Conservation (phyloP, 2,329 filamentous ascomycete species). For the Colletotrichum simmondsii region DNA sequence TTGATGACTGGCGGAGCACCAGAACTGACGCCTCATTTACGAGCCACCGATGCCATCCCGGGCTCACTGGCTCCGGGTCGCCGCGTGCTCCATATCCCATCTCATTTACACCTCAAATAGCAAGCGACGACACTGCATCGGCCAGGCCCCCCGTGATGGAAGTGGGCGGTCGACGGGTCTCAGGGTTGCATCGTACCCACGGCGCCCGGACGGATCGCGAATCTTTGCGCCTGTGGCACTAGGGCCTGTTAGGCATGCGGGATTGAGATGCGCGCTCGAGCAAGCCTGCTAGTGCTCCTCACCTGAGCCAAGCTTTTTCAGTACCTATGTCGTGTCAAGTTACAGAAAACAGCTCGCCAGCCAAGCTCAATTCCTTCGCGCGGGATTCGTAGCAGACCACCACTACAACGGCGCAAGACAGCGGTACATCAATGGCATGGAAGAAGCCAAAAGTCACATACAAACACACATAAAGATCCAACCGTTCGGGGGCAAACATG, state of each 20-base stretch:
- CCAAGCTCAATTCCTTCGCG: neutral
- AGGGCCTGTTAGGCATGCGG: constrained; percentile 31
- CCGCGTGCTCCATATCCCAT: constrained; percentile 20
- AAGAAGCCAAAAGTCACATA: constrained; percentile 9
- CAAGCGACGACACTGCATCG: constrained; percentile 24
- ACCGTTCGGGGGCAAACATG: neutral
- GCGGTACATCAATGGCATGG: constrained; percentile 22
- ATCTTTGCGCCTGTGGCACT: constrained; percentile 33
- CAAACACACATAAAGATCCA: neutral
- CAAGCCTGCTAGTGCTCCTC: constrained; percentile 11
- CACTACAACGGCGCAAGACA: neutral
- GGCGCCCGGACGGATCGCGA: constrained; percentile 32
- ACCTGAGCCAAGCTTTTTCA: constrained; percentile 30
- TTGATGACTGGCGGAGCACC: constrained; percentile 29
- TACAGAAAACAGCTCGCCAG: constrained; percentile 1
- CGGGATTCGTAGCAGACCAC: neutral
- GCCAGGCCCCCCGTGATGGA: constrained; percentile 8
- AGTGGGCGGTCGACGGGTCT: constrained; percentile 15
- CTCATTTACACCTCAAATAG: constrained; percentile 30
- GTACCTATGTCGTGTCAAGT: constrained; percentile 22
- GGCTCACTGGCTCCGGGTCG: constrained; percentile 3
- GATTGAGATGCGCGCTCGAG: constrained; percentile 34
- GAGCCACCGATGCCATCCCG: constrained; percentile 26
- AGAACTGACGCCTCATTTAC: constrained; percentile 27
- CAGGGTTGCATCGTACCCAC: constrained; percentile 33